phyloP scores from a whole-genome alignment of 441 rosid genomes.

The Croton laevigatus region DNA sequence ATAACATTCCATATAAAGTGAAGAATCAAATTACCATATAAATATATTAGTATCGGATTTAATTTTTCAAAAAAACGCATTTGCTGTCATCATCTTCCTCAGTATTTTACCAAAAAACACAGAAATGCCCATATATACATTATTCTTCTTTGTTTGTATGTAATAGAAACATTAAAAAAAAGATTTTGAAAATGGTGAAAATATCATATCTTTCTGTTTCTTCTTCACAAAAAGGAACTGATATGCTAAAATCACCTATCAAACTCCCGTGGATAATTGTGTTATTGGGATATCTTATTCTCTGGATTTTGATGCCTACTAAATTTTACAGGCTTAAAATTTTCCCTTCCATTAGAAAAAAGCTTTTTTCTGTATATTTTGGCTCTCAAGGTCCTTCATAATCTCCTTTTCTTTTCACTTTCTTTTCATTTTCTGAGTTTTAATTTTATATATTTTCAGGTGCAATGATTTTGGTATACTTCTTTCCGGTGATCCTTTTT shows the following conservation, averaged over 20 bases:
- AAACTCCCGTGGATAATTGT: slow-evolving; percentile 21
- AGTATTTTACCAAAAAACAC: too few species aligned
- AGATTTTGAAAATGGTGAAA: slow-evolving; percentile 19
- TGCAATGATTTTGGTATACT: slow-evolving; percentile 28
- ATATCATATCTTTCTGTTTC: slow-evolving; percentile 2
- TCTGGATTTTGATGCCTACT: slow-evolving; percentile 51
- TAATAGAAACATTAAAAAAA: neutral
- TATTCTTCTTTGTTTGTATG: too few species aligned
- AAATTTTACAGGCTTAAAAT: slow-evolving; percentile 23
- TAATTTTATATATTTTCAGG: slow-evolving; percentile 24
- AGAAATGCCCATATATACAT: too few species aligned
- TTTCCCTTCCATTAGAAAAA: slow-evolving; percentile 22
- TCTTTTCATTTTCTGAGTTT: neutral
- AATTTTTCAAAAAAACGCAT: too few species aligned
- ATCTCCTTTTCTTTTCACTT: neutral
- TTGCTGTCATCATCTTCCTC: too few species aligned
- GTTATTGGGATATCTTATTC: slow-evolving; percentile 37
- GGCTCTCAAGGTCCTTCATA: slow-evolving; percentile 36
- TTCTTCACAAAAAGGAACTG: neutral
- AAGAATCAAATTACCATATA: too few species aligned
- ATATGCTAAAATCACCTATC: slow-evolving; percentile 12
- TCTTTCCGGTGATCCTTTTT: slow-evolving; percentile 45
- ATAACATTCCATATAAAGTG: too few species aligned
- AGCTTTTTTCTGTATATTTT: slow-evolving; percentile 31
- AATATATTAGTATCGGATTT: too few species aligned